phyloP scores from a whole-genome alignment of 306 rosid species.

The Begonia peltatifolia region DNA sequence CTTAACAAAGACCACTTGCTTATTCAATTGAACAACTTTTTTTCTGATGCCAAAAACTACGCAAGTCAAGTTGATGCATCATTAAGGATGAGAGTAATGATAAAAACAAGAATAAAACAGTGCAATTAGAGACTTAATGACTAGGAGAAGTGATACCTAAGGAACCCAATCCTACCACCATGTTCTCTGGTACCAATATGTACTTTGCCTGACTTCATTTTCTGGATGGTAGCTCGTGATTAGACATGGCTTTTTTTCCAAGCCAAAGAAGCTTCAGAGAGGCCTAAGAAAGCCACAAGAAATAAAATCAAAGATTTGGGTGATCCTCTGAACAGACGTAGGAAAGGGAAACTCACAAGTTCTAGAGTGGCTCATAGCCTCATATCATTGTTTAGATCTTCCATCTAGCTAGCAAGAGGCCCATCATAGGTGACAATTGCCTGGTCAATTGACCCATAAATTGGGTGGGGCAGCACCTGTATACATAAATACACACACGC shows the following conservation, averaged over 20 bases:
- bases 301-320: too few species aligned
- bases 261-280: conserved; percentile 31
- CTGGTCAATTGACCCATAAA: too few species aligned
- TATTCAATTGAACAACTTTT: conserved; percentile 1
- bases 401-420: too few species aligned
- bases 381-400: too few species aligned
- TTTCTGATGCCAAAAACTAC: conserved; percentile 19
- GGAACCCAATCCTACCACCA: conserved; percentile 22
- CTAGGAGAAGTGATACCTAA: conserved; percentile 57
- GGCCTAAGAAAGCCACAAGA: background rate
- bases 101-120: conserved; percentile 7
- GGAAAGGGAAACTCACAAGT: too few species aligned
- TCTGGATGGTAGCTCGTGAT: conserved; percentile 24
- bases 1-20: background rate
- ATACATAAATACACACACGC: too few species aligned
- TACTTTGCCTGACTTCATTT: conserved; percentile 26
- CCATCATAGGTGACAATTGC: too few species aligned
- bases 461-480: too few species aligned
- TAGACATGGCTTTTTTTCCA: conserved; percentile 42
- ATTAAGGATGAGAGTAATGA: conserved; percentile 16
- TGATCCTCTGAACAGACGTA: too few species aligned
- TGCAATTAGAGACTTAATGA: conserved; percentile 31
- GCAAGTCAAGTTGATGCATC: conserved; percentile 15
- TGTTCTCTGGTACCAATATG: background rate
- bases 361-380: too few species aligned